Evolutionary conservation across 1,284 basidiomycete genomes (phyloP), one percentile per base, ranked within the genome.

Genomic region (Vanrija sp.): DNA sequence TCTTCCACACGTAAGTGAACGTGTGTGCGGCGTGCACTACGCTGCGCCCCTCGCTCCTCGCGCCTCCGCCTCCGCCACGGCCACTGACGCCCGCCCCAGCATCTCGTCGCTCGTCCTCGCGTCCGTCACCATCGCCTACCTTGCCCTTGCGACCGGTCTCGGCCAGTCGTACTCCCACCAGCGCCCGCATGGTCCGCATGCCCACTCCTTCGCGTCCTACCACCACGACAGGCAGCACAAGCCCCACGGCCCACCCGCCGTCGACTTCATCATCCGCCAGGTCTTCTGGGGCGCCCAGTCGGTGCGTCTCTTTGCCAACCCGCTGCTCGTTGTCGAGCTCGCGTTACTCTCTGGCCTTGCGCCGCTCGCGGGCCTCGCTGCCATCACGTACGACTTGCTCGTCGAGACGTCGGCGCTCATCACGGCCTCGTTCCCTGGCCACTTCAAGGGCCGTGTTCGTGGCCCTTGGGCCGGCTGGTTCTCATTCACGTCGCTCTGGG

Each of bases 1-100:
- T 70, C 42, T 74, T 75, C 69, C 72, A 75, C 58, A 64, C 64
- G 72, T 74, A 49, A 57, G 72, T 57, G 15, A 6, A 38, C 21
- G 25, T 23, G 25, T 23, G 21, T 23, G 21, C 21, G 5, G 21
- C 21, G 21, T 23, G 21, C 21, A 21, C 38, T 15, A 19, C 46
- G 15, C 43, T 15, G 3, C 25, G 16, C 19, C 10, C 25, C 38
- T 29, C 34, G 23, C n/a, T 9, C 9, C n/a, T 48, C 21, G 42
- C 28, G 29, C 21, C 6, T 25, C 3, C 28, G 29, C 21, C 6
- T 25, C 3, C 23, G 19, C 15, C 28, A 16, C 25, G 18, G n/a
- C 45, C 21, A 57, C 21, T 29, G 10, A 21, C 14, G 12, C 23
- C 50, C 44, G 12, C n/a, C 28, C 44, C 51, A 64, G 69, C 51